Percentiles rank a stretch among this genome's conserved stretches.
Conservation (phyloP, 139 green algal species). For the Closterium sp. region DNA sequence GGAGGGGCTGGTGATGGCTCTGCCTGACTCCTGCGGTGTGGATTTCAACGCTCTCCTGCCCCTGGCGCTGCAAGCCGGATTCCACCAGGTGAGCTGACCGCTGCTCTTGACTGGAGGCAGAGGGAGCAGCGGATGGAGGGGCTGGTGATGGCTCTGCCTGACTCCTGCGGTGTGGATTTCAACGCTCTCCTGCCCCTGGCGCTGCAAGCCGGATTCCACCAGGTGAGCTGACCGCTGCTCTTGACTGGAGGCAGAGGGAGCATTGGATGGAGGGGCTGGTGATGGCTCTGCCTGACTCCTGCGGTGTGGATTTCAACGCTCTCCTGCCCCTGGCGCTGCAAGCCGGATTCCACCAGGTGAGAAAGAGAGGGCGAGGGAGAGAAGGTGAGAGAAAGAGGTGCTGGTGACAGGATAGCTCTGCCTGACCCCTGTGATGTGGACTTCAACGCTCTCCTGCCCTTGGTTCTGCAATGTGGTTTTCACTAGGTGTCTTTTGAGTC, state of each 20-base stretch:
- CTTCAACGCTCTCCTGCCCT: neutral
- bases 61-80: neutral
- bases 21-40: neutral
- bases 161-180: neutral
- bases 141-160: neutral
- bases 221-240: neutral
- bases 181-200: neutral
- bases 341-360: neutral
- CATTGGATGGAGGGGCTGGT: neutral
- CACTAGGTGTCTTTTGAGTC: too few relatives aligned
- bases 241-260: too few relatives aligned
- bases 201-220: neutral
- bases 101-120: too few relatives aligned
- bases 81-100: too few relatives aligned
- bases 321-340: neutral
- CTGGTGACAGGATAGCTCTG: neutral
- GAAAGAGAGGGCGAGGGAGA: neutral
- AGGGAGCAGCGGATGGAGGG: neutral
- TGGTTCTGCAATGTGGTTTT: neutral
- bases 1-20: neutral
- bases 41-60: neutral
- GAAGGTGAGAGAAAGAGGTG: neutral
- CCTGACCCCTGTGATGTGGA: neutral
- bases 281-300: neutral
- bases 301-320: neutral